phyloP scores from a whole-genome alignment of 345 rosid species.

The Turritis glabra region DNA sequence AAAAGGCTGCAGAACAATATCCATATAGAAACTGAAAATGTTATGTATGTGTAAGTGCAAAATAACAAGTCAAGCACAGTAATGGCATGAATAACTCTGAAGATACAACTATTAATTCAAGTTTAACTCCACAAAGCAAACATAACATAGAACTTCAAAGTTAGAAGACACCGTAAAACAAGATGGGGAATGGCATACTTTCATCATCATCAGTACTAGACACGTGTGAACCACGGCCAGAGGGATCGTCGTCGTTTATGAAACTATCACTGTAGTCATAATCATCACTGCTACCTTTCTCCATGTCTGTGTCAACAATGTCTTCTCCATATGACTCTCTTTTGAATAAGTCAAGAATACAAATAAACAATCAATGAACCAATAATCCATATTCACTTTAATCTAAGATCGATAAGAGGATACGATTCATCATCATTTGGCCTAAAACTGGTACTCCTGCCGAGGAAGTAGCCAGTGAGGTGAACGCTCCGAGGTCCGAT shows the following conservation, averaged over 20 bases:
- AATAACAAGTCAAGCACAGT: neutral
- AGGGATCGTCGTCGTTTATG: constrained; percentile 58
- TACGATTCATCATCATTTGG: constrained; percentile 56
- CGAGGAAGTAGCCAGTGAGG: constrained; percentile 64
- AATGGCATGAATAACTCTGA: constrained; percentile 2
- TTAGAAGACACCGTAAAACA: neutral
- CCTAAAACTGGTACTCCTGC: constrained; percentile 9
- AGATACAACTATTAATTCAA: neutral
- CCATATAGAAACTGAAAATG: neutral
- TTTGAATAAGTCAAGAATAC: constrained; percentile 26
- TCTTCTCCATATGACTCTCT: constrained; percentile 76
- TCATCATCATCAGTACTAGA: constrained; percentile 37
- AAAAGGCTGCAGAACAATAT: constrained; percentile 3
- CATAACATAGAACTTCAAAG: neutral
- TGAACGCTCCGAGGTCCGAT: constrained; percentile 70
- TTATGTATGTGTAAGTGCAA: neutral
- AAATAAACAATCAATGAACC: constrained; percentile 8
- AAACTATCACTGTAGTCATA: constrained; percentile 66
- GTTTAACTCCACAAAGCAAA: neutral
- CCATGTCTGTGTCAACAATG: constrained; percentile 57
- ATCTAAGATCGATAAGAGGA: constrained; percentile 39
- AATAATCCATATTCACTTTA: neutral
- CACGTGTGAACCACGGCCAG: constrained; percentile 36
- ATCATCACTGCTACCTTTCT: constrained; percentile 55
- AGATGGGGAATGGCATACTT: constrained; percentile 36